Evolutionary conservation across 257 asterid genomes (phyloP).

Genomic region (Apocynum venetum): DNA sequence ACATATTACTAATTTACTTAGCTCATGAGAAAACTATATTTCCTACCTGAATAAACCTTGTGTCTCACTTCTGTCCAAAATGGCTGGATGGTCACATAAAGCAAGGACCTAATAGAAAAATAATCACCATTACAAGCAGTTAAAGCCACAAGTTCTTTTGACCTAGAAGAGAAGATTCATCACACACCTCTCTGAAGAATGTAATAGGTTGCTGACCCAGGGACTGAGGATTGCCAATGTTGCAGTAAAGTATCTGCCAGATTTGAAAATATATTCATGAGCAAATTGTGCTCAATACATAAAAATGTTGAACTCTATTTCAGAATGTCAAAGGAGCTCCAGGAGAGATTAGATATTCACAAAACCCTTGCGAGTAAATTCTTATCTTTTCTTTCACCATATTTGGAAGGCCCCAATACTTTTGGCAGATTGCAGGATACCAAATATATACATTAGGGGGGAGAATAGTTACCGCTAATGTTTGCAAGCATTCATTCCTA

Average conservation of each 20-base stretch:
- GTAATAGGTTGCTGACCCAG: conserved; percentile 95
- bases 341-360: not conserved
- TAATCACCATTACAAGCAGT: conserved; percentile 12
- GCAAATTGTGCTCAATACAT: not conserved
- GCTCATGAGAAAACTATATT: not conserved
- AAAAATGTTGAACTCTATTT: not conserved
- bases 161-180: conserved; percentile 3
- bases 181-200: conserved; percentile 87
- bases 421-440: not conserved
- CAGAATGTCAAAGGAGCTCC: not conserved
- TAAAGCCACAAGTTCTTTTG: not conserved
- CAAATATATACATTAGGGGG: not conserved
- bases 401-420: too few relatives aligned
- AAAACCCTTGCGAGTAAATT: not conserved
- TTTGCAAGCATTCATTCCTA: not conserved
- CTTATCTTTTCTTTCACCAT: not conserved
- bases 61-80: conserved; percentile 85
- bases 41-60: conserved; percentile 83
- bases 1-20: not conserved
- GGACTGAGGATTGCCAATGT: conserved; percentile 93
- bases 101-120: conserved; percentile 75
- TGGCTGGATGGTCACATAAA: conserved; percentile 83
- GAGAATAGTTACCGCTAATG: not conserved
- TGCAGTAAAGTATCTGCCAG: conserved; percentile 81
- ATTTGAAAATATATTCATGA: not conserved